Evolutionary conservation across 1,284 basidiomycete species (phyloP), one percentile per base, ranked within the genome.

Genomic region (Neonothopanus nambi): DNA sequence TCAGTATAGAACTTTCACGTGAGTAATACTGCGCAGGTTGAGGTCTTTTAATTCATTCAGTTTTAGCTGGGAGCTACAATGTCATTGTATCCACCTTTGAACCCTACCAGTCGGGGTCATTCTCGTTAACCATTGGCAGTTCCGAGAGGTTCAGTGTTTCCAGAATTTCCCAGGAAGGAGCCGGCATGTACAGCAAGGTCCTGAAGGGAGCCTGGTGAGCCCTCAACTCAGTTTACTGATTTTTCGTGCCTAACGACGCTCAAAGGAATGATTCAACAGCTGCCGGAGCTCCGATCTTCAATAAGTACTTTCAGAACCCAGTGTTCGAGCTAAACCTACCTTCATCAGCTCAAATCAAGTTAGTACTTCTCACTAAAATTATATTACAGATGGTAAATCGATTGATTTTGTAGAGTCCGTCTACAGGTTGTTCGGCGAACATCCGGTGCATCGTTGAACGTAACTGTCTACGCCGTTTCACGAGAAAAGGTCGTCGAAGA

Each of bases 101-200:
- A 58, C 84, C 91, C 1, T 78, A 77, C 5, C 80, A 87, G 56
- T 71, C 76, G 3, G 91, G 90, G 2, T 59, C 76, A 13, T 96
- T 85, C 67, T 74, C 74, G 0, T 67, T 97, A 20, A 72, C 72
- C 18, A 69, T 91, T 3, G 83, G 90, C 49, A 84, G 85, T 43
- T 78, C 84, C 0, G 64, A 72, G 18, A 78, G 80, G n/a, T 78
- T 88, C 49, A 81, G 86, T 39, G 70, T 95, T 53, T 85, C 82
- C 57, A 73, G 86, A 1, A 95, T 98, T 59, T 87, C 89, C 0
- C 84, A 86, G 52, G 95, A 98, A 70, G 94, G 93, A 0, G 92
- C 93, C 0, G 95, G 95, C 1, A 93, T 97, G 93, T 96, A 88
- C 65, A 74, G 72, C 28, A 87, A 91, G 57, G 67, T 76, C 0